Conservation (phyloP, 2,329 filamentous ascomycete genomes). For the Pseudocercospora fijiensis region DNA sequence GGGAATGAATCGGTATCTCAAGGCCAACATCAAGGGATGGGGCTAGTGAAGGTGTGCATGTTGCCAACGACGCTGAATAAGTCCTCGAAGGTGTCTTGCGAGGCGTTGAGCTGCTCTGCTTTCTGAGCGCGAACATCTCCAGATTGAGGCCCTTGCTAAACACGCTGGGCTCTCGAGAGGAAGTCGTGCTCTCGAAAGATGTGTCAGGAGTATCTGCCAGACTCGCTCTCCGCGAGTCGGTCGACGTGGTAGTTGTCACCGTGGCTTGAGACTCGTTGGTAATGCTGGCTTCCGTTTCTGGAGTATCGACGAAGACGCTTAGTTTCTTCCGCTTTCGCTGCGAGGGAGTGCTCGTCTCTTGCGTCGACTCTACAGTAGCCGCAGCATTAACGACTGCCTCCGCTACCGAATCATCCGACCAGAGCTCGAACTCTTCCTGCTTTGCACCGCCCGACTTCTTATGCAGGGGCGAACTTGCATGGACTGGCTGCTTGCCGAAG, state of each 20-base stretch:
- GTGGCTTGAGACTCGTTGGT: conserved; percentile 7
- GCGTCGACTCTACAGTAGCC: conserved; percentile 24
- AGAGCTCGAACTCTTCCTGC: conserved; percentile 46
- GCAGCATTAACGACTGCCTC: conserved; percentile 43
- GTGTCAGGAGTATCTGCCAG: conserved; percentile 28
- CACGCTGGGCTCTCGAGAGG: conserved; percentile 16
- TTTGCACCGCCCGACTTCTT: conserved; percentile 37
- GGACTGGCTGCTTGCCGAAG: conserved; percentile 40
- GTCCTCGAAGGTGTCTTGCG: conserved; percentile 17
- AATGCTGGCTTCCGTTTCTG: neutral
- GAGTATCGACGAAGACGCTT: conserved; percentile 29
- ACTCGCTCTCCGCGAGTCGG: conserved; percentile 16
- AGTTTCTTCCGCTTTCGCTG: conserved; percentile 35
- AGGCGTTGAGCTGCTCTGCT: conserved; percentile 14
- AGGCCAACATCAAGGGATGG: neutral
- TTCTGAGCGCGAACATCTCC: conserved; percentile 26
- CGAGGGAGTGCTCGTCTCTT: conserved; percentile 20
- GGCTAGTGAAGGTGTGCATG: conserved; percentile 8
- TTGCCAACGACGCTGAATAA: conserved; percentile 15
- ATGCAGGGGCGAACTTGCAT: conserved; percentile 45
- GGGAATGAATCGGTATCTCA: neutral
- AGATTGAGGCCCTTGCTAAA: conserved; percentile 31
- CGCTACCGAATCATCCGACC: conserved; percentile 50
- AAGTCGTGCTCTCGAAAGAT: conserved; percentile 26
- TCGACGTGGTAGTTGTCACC: conserved; percentile 12